Evolutionary conservation across 2,329 filamentous ascomycete genomes (phyloP).

Genomic region (Neopestalotiopsis rosae): DNA sequence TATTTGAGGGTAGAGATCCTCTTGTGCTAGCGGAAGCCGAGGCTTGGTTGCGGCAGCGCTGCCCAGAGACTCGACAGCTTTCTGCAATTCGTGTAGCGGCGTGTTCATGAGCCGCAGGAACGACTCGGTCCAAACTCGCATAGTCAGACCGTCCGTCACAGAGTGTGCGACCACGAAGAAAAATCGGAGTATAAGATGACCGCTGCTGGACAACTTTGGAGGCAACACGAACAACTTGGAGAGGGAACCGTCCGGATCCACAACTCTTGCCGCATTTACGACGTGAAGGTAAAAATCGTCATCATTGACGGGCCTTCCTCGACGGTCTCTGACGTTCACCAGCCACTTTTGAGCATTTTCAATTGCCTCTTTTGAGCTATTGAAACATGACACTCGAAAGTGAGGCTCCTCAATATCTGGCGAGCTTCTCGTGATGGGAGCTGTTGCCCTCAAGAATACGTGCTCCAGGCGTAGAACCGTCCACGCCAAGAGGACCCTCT

Average conservation of each 20-base stretch:
- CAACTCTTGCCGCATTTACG: conserved; percentile 27
- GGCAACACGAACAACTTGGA: conserved; percentile 27
- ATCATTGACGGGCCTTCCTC: conserved; percentile 21
- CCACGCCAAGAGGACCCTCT: conserved; percentile 28
- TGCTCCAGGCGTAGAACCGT: conserved; percentile 27
- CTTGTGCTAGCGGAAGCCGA: conserved; percentile 28
- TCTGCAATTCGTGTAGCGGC: conserved; percentile 21
- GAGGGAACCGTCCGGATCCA: conserved; percentile 25
- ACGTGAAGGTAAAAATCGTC: conserved; percentile 26
- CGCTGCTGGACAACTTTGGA: conserved; percentile 13
- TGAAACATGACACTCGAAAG: not conserved
- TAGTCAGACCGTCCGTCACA: conserved; percentile 30
- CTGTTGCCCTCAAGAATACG: conserved; percentile 21
- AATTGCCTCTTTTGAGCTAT: conserved; percentile 19
- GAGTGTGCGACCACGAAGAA: conserved; percentile 29
- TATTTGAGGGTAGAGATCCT: conserved; percentile 29
- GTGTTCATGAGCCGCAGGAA: conserved; percentile 28
- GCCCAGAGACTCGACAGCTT: conserved; percentile 21
- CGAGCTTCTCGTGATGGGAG: conserved; percentile 6
- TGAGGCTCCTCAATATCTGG: conserved; percentile 3
- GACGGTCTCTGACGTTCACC: not conserved
- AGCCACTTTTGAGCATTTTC: conserved; percentile 18
- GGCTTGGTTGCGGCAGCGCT: conserved; percentile 20
- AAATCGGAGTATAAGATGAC: conserved; percentile 22
- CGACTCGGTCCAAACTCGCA: conserved; percentile 24